A percentile compares a stretch with the other conserved stretches of the same genome.
Conservation (phyloP, 2,329 filamentous ascomycete species). For the Xylaria multiplex region DNA sequence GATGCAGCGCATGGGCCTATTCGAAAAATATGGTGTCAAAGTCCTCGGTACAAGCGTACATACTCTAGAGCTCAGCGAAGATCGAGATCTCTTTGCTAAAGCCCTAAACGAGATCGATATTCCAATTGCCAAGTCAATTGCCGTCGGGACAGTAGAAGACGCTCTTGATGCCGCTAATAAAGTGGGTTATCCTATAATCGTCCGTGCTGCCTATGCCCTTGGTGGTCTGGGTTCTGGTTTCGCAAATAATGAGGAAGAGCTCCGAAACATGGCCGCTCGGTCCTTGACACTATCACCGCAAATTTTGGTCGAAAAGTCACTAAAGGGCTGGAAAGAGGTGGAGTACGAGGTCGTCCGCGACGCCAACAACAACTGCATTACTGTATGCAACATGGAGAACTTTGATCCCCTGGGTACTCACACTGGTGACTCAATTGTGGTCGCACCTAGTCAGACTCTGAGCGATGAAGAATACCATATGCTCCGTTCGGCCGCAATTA, state of each 20-base stretch:
- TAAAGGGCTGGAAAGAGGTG: slow-evolving; percentile 99
- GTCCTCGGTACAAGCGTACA: slow-evolving; percentile 95
- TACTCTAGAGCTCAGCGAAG: slow-evolving; percentile 93
- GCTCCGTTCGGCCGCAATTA: slow-evolving; percentile 96
- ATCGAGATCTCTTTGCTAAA: slow-evolving; percentile 94
- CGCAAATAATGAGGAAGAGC: slow-evolving; percentile 91
- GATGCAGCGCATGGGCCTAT: slow-evolving; percentile 95
- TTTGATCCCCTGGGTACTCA: slow-evolving; percentile 98
- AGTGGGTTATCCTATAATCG: slow-evolving; percentile 97
- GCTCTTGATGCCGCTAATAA: slow-evolving; percentile 86
- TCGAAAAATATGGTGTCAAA: slow-evolving; percentile 94
- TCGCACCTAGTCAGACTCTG: slow-evolving; percentile 94
- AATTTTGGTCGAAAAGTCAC: slow-evolving; percentile 96
- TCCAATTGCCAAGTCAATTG: slow-evolving; percentile 95
- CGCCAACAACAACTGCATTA: slow-evolving; percentile 98
- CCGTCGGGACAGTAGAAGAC: slow-evolving; percentile 90
- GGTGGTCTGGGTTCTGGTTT: slow-evolving; percentile 97
- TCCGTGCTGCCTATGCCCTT: slow-evolving; percentile 94
- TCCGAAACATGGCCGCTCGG: slow-evolving; percentile 90
- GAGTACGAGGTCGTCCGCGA: slow-evolving; percentile 99
- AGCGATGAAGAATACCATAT: slow-evolving; percentile 99
- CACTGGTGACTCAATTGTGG: slow-evolving; percentile 98
- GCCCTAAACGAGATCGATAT: slow-evolving; percentile 97
- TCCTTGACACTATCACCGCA: slow-evolving; percentile 94
- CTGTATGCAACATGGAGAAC: slow-evolving; percentile 99